Percentiles rank a stretch among this genome's conserved stretches.
Evolutionary conservation across 345 rosid genomes (phyloP).

Genomic region (Ceriops zippeliana): DNA sequence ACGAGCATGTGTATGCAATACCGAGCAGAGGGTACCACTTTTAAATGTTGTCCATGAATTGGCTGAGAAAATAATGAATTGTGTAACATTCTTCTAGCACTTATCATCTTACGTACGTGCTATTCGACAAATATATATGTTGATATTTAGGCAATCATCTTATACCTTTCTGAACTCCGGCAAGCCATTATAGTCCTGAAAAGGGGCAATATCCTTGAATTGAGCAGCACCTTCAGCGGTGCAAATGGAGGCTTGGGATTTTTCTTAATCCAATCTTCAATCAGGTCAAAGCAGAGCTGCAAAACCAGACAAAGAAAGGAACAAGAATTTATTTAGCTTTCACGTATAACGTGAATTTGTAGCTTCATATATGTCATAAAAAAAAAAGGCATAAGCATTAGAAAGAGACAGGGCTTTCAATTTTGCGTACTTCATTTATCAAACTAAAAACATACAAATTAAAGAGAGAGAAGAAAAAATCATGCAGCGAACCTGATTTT

Average conservation of each 20-base stretch:
- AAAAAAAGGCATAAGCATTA: no score
- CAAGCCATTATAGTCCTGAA: constrained; percentile 88
- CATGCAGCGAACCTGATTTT: constrained; percentile 56
- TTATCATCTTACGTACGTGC: no score
- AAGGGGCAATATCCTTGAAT: constrained; percentile 63
- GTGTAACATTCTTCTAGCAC: no score
- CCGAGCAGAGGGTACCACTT: no score
- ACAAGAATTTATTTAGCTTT: not conserved
- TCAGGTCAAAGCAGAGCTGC: constrained; percentile 65
- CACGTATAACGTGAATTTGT: no score
- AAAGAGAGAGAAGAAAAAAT: not conserved
- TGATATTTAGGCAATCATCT: no score
- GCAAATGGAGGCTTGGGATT: constrained; percentile 77
- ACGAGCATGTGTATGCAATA: no score
- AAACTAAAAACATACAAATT: not conserved
- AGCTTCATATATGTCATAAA: no score
- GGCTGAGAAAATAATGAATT: no score
- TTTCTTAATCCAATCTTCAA: constrained; percentile 56
- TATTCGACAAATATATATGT: no score
- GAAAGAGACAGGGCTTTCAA: not conserved
- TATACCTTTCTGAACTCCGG: constrained; percentile 59
- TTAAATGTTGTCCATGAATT: no score
- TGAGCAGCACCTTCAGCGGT: constrained; percentile 52
- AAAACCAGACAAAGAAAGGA: not conserved
- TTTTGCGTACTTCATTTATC: no score